Evolutionary conservation across 129 eudicot species (phyloP), one percentile per base, ranked within the genome.

Genomic region (Artemisia argyi): DNA sequence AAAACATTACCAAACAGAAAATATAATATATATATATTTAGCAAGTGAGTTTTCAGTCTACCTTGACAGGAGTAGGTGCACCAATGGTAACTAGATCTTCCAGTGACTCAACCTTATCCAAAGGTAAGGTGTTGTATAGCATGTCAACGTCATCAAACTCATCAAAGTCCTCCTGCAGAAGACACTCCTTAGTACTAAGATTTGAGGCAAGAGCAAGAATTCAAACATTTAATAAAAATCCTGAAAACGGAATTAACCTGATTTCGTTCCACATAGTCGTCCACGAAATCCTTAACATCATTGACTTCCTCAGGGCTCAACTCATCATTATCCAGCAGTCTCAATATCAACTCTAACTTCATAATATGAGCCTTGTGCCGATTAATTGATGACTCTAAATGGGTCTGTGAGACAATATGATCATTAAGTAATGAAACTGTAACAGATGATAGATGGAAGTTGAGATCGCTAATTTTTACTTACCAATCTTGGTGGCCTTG

Each of bases 401-500:
- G 95, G 66, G 79, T 85, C 97, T 91, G 80, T 66, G 46, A 72
- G 52, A 68, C 71, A 74, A 78, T 58, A n/a, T 48, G 35, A 19
- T 58, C 60, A 60, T 32, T 35, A 42, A 16, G 66, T 59, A 20
- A 59, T 35, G 26, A 73, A 18, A 48, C 46, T 32, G 65, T 32
- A 55, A 62, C 44, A 62, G 66, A 46, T 59, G 28, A 49, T 52
- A 6, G 10, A 50, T 5, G 13, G 66, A 44, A 57, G 70, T 39
- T 76, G 53, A n/a, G 18, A 20, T 28, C 58, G 19, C 62, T 19
- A 28, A 48, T 49, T 12, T 35, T 32, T 11, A 51, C 66, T 69
- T 73, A 89, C 96, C 91, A 89, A 64, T 83, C 96, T 92, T 24
- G 97, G 95, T 49, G 97, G 97, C 78, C 96, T 86, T 58, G 89